Evolutionary conservation across 2,329 filamentous ascomycete species (phyloP), one percentile per base, ranked within the genome.

Genomic region (Fusarium tanahbumbuense): DNA sequence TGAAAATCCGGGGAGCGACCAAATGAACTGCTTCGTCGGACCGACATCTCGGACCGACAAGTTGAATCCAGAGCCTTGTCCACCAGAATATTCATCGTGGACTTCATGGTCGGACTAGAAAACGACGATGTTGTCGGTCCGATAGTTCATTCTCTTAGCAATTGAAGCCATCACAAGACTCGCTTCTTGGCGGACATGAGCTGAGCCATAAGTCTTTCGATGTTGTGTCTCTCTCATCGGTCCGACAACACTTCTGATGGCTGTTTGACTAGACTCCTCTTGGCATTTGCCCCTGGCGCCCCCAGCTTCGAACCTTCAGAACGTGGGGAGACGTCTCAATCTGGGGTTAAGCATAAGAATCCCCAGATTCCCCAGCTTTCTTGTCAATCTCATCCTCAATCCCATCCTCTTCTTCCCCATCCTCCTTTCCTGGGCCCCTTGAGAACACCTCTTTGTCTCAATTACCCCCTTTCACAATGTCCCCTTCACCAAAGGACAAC

Each of bases 281-380:
- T 41, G 42, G 34, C 47, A 28, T 23, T 58, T 42, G 46, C 56
- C 48, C 48, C 54, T 50, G 20, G 28, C 49, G 23, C 27, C 49
- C 22, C 59, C 40, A 32, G 60, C 41, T 28, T 34, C 41, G 11
- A 28, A 30, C 25, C 16, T 20, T 18, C 15, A 34, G 41, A 55
- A 48, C 49, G 58, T 63, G 59, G 60, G 37, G 60, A 44, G 58
- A 56, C 20, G 8, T 46, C 8, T n/a, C 11, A 49, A 56, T 64
- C 58, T 48, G 58, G 60, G 61, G 60, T 41, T 56, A 56, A 64
- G 58, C 48, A 62, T 62, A 64, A 63, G 23, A 30, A 48, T 56
- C 60, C 60, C 60, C 60, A n/a, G 60, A 56, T 63, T 64, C 58
- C 42, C 47, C 58, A 42, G 34, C 25, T 64, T 64, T 18, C 37